phyloP scores from a whole-genome alignment of 371 early-diverging fungal species.

The Apophysomyces trapeziformis region DNA sequence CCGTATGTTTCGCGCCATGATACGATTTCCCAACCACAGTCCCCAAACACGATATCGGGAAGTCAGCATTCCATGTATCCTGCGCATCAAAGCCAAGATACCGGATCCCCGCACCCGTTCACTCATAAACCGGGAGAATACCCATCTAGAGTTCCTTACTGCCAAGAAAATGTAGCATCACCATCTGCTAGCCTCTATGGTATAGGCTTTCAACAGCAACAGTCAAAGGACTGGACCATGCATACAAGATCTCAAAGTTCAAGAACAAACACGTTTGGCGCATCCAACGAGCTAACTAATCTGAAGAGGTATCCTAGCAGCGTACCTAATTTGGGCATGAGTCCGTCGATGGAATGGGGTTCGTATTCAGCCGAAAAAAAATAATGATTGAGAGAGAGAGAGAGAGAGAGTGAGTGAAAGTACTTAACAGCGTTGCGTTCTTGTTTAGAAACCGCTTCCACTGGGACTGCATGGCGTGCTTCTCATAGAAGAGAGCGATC shows the following conservation, averaged over 20 bases:
- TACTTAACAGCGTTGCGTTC: neutral
- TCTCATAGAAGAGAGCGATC: slow-evolving; percentile 33
- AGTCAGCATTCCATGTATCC: neutral
- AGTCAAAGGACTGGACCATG: neutral
- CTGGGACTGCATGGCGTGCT: slow-evolving; percentile 8
- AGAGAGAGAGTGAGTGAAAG: no score
- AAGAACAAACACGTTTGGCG: neutral
- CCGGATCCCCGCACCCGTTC: neutral
- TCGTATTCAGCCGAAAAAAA: neutral
- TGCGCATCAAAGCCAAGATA: neutral
- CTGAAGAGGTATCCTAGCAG: neutral
- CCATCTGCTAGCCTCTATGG: neutral
- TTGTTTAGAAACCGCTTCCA: slow-evolving; percentile 20
- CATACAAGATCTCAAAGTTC: slow-evolving; percentile 3
- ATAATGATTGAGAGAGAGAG: no score
- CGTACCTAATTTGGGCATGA: neutral
- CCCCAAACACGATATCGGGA: neutral
- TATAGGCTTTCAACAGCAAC: neutral
- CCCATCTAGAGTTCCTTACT: neutral
- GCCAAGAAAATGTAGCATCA: neutral
- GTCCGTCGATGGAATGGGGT: slow-evolving; percentile 2
- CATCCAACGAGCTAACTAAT: neutral
- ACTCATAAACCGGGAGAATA: neutral
- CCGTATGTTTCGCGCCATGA: neutral
- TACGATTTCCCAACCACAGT: neutral